These are phyloP conservation scores for Raffaelea arxii DNA, from an alignment of 2,329 filamentous ascomycete species.

Conservation along the genomic window DNA sequence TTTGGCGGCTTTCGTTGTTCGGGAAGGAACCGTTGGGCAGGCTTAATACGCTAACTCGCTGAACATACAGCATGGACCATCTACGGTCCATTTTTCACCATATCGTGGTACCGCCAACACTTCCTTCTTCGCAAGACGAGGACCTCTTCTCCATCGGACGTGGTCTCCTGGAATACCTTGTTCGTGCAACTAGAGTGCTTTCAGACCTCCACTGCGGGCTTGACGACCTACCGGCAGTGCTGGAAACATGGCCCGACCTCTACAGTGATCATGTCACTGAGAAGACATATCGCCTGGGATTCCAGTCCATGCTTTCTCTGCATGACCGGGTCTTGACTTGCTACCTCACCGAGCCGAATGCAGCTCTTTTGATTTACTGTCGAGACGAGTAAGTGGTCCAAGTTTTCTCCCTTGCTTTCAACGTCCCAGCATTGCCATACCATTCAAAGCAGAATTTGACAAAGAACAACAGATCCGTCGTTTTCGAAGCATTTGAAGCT, in stretches of 20 bases:
- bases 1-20: no score
- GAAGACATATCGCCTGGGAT: background rate
- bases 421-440: background rate
- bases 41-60: no score
- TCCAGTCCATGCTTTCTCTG: background rate
- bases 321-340: background rate
- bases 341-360: slow-evolving; percentile 17
- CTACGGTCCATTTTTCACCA: slow-evolving; percentile 5
- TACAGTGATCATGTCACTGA: background rate
- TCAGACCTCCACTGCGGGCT: background rate
- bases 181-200: background rate
- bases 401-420: background rate
- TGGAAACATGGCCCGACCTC: background rate
- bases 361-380: slow-evolving; percentile 19
- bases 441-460: no score
- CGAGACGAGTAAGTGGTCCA: background rate
- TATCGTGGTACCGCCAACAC: slow-evolving; percentile 4
- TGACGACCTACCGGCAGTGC: background rate
- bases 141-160: background rate
- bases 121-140: slow-evolving; percentile 1
- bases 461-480: slow-evolving; percentile 14
- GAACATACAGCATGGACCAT: background rate
- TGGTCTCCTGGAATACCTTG: background rate
- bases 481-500: slow-evolving; percentile 49
- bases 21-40: no score